These are phyloP conservation scores for Ceratocystiopsis minuta DNA, from an alignment of 2,329 filamentous ascomycete species.

Conservation along the genomic window DNA sequence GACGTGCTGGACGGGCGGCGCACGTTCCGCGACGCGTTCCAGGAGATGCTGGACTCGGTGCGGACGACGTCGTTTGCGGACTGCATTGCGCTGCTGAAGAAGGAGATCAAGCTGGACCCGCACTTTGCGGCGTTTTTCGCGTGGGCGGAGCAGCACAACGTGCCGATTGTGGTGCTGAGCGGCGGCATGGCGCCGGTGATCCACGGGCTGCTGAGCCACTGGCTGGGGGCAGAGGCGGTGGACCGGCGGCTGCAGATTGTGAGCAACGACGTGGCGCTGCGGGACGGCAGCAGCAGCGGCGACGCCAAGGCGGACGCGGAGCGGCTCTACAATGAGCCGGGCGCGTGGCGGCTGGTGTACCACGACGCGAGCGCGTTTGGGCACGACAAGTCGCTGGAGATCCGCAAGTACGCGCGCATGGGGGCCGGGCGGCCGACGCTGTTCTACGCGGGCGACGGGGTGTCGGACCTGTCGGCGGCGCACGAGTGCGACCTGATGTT, in stretches of 20 bases:
- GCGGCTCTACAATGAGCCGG: constrained; percentile 47
- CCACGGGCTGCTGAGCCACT: constrained; percentile 57
- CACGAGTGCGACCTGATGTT: constrained; percentile 87
- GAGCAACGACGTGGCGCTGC: constrained; percentile 57
- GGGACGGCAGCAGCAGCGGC: constrained; percentile 33
- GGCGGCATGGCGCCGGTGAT: constrained; percentile 91
- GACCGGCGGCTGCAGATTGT: constrained; percentile 66
- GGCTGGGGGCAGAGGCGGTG: constrained; percentile 59
- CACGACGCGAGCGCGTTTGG: constrained; percentile 81
- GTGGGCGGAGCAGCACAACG: constrained; percentile 64
- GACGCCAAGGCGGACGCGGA: too few species aligned
- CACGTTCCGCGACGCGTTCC: constrained; percentile 72
- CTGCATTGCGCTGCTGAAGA: constrained; percentile 60
- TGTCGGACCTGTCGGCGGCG: constrained; percentile 81
- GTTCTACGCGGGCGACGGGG: constrained; percentile 90
- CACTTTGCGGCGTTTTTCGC: constrained; percentile 74
- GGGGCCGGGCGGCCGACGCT: constrained; percentile 51
- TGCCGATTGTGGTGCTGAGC: constrained; percentile 82
- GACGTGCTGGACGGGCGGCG: constrained; percentile 55
- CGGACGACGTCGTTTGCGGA: constrained; percentile 53
- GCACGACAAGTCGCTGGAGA: constrained; percentile 91
- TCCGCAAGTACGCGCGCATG: constrained; percentile 66
- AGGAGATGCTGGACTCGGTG: constrained; percentile 81
- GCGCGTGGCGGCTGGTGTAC: constrained; percentile 76
- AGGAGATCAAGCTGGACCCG: constrained; percentile 78